A percentile compares a stretch with the other conserved stretches of the same genome.
Evolutionary conservation across 2,329 filamentous ascomycete species (phyloP).

Genomic region (Penicillium sp.): DNA sequence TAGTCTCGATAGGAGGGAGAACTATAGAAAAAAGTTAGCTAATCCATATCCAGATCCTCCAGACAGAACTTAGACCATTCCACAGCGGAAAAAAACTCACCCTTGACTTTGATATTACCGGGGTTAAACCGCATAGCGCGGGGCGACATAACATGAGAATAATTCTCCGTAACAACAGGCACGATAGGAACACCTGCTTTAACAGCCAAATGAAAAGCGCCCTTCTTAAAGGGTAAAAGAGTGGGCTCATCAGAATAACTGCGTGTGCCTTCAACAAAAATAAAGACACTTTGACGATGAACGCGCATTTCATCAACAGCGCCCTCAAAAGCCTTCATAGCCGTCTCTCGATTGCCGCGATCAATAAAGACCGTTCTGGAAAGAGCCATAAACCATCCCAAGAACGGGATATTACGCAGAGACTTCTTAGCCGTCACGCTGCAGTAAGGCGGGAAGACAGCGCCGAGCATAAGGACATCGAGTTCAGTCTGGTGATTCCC

Average conservation of each 20-base stretch:
- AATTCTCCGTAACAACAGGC: conserved; percentile 80
- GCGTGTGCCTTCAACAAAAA: conserved; percentile 79
- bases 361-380: conserved; percentile 95
- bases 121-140: conserved; percentile 68
- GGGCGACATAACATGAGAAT: conserved; percentile 71
- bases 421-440: conserved; percentile 90
- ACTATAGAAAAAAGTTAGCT: conserved; percentile 55
- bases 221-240: conserved; percentile 97
- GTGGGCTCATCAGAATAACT: conserved; percentile 82
- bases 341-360: conserved; percentile 79
- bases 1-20: conserved; percentile 78
- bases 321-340: conserved; percentile 80
- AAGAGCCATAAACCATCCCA: conserved; percentile 93
- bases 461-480: conserved; percentile 88
- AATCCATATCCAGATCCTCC: conserved; percentile 4
- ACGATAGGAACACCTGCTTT: conserved; percentile 93
- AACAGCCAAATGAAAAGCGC: conserved; percentile 93
- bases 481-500: conserved; percentile 97
- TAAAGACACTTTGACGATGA: conserved; percentile 64
- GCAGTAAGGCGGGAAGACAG: conserved; percentile 88
- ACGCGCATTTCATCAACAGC: conserved; percentile 79
- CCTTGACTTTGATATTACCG: conserved; percentile 75
- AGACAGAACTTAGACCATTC: too few species aligned
- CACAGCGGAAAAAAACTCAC: conserved; percentile 57
- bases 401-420: conserved; percentile 76